Conservation (phyloP, 1,139 yeast species). For the Meyerozyma elateridarum region DNA sequence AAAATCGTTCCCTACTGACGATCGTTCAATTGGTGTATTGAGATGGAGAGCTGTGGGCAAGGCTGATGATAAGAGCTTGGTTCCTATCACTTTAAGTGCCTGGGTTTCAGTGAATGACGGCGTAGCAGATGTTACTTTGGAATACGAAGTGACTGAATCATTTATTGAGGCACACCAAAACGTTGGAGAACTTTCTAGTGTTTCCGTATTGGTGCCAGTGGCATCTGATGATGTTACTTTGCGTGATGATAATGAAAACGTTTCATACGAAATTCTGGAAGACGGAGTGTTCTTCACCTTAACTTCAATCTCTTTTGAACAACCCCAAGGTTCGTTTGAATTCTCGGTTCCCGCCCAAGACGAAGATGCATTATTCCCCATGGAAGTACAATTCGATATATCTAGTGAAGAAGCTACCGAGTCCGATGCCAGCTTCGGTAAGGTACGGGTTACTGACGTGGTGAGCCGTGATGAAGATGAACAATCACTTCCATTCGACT, state of each 20-base stretch:
- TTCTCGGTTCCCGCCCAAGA: constrained; percentile 68
- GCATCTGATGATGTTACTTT: constrained; percentile 54
- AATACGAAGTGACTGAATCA: constrained; percentile 62
- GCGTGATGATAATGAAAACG: constrained; percentile 43
- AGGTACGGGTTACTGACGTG: constrained; percentile 39
- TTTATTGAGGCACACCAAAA: constrained; percentile 29
- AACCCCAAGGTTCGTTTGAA: constrained; percentile 73
- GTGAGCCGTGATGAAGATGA: constrained; percentile 36
- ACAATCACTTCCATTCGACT: constrained; percentile 66
- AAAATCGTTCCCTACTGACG: constrained; percentile 86
- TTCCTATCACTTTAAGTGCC: constrained; percentile 75
- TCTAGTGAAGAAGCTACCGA: constrained; percentile 33
- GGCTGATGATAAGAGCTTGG: constrained; percentile 50
- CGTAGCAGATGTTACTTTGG: constrained; percentile 72
- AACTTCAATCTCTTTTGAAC: constrained; percentile 42
- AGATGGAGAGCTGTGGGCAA: constrained; percentile 80
- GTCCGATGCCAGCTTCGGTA: constrained; percentile 37
- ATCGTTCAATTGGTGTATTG: constrained; percentile 82
- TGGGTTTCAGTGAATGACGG: constrained; percentile 76
- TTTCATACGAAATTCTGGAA: constrained; percentile 47
- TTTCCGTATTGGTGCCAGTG: constrained; percentile 56
- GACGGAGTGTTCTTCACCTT: constrained; percentile 59
- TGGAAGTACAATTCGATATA: constrained; percentile 54
- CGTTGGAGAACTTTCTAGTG: constrained; percentile 52
- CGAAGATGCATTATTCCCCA: constrained; percentile 89